These are phyloP conservation scores for Candida saitoana DNA, from an alignment of 805 yeast genomes.

Conservation along the genomic window DNA sequence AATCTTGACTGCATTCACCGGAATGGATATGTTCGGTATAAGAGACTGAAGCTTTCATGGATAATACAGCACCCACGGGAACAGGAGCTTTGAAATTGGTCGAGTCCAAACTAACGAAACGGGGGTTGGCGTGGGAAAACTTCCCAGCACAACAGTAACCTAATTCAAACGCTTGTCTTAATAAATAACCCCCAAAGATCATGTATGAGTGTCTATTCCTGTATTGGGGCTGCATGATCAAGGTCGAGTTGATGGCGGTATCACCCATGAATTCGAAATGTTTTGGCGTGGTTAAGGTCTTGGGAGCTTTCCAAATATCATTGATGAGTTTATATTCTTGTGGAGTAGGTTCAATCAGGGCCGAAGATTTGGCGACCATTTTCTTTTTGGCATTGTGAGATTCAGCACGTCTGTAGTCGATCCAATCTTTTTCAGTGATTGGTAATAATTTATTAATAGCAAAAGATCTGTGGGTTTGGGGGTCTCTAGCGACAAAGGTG, in stretches of 20 bases:
- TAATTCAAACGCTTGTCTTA: constrained; percentile 89
- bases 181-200: constrained; percentile 91
- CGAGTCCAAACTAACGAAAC: constrained; percentile 85
- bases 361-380: constrained; percentile 62
- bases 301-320: constrained; percentile 57
- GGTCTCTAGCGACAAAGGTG: constrained; percentile 94
- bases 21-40: constrained; percentile 78
- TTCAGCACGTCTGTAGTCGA: constrained; percentile 84
- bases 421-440: constrained; percentile 68
- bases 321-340: constrained; percentile 75
- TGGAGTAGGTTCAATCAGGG: constrained; percentile 58
- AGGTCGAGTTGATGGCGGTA: constrained; percentile 67
- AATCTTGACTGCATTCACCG: constrained; percentile 21
- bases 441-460: constrained; percentile 82
- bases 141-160: constrained; percentile 93
- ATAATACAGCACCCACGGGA: constrained; percentile 88
- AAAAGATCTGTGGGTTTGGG: constrained; percentile 84
- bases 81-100: constrained; percentile 93
- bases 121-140: constrained; percentile 77
- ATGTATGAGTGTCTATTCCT: constrained; percentile 91
- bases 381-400: constrained; percentile 85
- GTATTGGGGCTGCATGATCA: constrained; percentile 95
- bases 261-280: constrained; percentile 65
- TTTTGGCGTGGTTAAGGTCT: constrained; percentile 40
- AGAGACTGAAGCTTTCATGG: constrained; percentile 75